Conservation (phyloP, 306 rosid species). For the Arachis stenosperma region DNA sequence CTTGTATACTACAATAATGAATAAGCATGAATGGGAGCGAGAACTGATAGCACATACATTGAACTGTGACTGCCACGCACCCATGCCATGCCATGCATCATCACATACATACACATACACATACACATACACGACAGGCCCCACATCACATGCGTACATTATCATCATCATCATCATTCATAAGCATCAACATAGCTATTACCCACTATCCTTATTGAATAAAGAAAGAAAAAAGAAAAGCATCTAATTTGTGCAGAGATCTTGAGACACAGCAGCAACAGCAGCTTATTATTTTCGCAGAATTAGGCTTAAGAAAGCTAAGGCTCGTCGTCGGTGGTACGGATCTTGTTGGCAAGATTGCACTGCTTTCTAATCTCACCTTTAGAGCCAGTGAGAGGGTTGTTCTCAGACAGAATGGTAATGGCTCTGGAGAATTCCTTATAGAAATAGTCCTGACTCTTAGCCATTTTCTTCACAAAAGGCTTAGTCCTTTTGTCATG, state of each 20-base stretch:
- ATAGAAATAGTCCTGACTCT: constrained; percentile 88
- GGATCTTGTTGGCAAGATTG: constrained; percentile 81
- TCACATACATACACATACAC: constrained; percentile 40
- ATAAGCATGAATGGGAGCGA: constrained; percentile 21
- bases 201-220: no score
- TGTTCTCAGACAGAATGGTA: constrained; percentile 82
- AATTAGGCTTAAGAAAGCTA: not conserved
- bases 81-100: constrained; percentile 15
- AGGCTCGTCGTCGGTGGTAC: constrained; percentile 52
- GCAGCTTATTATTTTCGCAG: not conserved
- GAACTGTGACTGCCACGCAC: constrained; percentile 34
- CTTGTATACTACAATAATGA: not conserved
- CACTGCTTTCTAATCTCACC: constrained; percentile 96
- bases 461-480: constrained; percentile 95
- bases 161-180: constrained; percentile 33
- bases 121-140: constrained; percentile 17
- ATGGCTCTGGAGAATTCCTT: constrained; percentile 84
- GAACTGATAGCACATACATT: not conserved
- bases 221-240: constrained; percentile 30
- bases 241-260: constrained; percentile 20
- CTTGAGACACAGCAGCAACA: not conserved
- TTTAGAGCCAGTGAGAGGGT: constrained; percentile 86
- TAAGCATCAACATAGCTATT: not conserved
- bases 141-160: constrained; percentile 21
- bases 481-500: constrained; percentile 89